A percentile compares a stretch with the other conserved stretches of the same genome.
Conservation (phyloP, 2,329 filamentous ascomycete genomes). For the Pseudocercospora vitis region DNA sequence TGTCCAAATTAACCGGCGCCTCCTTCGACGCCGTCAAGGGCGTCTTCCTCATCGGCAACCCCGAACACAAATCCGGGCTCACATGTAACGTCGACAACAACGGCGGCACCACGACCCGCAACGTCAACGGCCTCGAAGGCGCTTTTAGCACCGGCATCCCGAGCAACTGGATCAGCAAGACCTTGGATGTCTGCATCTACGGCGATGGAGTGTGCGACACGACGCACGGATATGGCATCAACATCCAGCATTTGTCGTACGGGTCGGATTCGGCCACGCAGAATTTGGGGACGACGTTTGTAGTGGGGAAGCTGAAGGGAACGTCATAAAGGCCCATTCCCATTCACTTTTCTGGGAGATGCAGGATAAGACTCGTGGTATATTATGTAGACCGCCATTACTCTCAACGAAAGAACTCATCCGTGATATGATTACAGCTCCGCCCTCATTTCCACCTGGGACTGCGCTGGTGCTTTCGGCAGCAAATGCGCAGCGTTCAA, state of each 20-base stretch:
- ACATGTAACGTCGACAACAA: constrained; percentile 41
- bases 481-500: no score
- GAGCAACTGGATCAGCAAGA: constrained; percentile 39
- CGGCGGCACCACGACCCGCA: constrained; percentile 37
- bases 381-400: no score
- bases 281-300: constrained; percentile 34
- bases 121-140: constrained; percentile 38
- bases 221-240: constrained; percentile 34
- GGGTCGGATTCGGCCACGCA: constrained; percentile 32
- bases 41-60: constrained; percentile 41
- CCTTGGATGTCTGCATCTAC: constrained; percentile 40
- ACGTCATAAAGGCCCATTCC: constrained; percentile 16
- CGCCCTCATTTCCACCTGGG: constrained; percentile 8
- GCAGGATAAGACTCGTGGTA: no score
- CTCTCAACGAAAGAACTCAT: no score
- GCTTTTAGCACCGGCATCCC: constrained; percentile 33
- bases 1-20: constrained; percentile 37
- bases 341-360: no score
- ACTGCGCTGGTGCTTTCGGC: no score
- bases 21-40: constrained; percentile 40
- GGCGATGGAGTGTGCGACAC: constrained; percentile 43
- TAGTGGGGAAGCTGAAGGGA: constrained; percentile 23
- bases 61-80: constrained; percentile 37
- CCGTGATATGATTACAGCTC: constrained; percentile 15
- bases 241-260: constrained; percentile 36